Evolutionary conservation across 208 protist species (phyloP).

Genomic region (Angomonas deanei): DNA sequence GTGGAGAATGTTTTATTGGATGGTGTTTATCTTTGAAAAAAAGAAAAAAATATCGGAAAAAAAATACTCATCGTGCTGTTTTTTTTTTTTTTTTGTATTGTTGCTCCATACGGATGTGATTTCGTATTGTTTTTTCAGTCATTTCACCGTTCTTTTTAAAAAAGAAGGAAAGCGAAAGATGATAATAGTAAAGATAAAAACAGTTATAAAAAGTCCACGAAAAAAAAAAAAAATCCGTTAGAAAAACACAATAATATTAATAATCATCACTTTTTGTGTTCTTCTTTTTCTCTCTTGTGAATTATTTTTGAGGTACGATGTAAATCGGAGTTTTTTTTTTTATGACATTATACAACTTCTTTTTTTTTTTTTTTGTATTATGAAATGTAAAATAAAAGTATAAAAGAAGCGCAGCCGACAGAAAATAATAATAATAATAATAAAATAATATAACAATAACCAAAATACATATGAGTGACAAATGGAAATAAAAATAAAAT

Average conservation of each 20-base stretch:
- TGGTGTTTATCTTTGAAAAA: too few species aligned
- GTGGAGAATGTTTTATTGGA: constrained; percentile 14
- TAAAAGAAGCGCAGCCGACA: not conserved
- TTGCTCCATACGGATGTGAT: too few species aligned
- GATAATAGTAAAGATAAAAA: not conserved
- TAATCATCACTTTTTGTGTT: not conserved
- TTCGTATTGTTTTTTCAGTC: too few species aligned
- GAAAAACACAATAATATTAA: not conserved
- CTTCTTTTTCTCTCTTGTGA: not conserved
- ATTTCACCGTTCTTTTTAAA: not conserved
- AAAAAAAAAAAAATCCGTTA: too few species aligned
- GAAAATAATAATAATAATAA: not conserved
- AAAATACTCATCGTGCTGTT: not conserved
- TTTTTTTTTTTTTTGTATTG: constrained; percentile 6
- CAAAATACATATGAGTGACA: too few species aligned
- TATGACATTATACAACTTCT: not conserved
- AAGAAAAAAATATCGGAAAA: not conserved
- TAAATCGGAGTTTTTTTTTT: constrained; percentile 3
- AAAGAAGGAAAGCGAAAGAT: not conserved
- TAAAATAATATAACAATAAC: not conserved
- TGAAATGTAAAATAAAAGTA: not conserved
- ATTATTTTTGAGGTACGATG: not conserved
- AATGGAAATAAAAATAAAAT: too few species aligned
- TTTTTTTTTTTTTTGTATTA: constrained; percentile 6
- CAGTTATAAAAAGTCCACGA: not conserved